These are phyloP conservation scores for Linderina pennispora DNA, from an alignment of 192 early-diverging fungal genomes.

Conservation along the genomic window DNA sequence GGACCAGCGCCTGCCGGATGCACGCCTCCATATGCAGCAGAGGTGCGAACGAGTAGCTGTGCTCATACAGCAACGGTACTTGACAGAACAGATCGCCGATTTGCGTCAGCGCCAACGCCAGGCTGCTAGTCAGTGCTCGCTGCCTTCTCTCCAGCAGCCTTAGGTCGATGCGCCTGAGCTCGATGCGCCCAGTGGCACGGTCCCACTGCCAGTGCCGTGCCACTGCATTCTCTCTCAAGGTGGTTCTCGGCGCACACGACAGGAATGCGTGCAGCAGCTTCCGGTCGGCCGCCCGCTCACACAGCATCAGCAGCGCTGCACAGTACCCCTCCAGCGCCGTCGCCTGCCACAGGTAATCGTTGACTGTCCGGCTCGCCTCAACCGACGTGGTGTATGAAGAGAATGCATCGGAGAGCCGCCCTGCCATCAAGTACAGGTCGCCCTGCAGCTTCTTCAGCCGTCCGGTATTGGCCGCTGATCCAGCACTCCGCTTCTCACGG, in stretches of 20 bases:
- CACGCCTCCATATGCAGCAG: conserved; percentile 42
- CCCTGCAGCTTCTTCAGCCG: conserved; percentile 45
- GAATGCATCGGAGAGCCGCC: conserved; percentile 36
- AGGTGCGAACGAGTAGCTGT: conserved; percentile 35
- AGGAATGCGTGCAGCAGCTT: conserved; percentile 5
- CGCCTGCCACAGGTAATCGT: conserved; percentile 45
- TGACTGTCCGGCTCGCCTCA: conserved; percentile 16
- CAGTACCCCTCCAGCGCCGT: conserved; percentile 45
- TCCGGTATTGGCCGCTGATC: conserved; percentile 3
- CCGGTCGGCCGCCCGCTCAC: conserved; percentile 17
- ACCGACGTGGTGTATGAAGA: conserved; percentile 27
- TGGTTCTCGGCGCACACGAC: background rate
- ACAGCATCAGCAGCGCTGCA: conserved; percentile 36
- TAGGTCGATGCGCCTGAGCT: background rate
- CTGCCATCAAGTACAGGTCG: conserved; percentile 40
- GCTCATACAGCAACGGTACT: conserved; percentile 34
- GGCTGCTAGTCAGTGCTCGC: background rate
- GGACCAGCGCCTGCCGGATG: conserved; percentile 34
- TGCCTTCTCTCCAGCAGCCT: background rate
- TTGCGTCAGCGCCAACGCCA: conserved; percentile 2
- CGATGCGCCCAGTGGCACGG: too few species aligned
- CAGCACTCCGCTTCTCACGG: background rate
- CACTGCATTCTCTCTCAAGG: conserved; percentile 1
- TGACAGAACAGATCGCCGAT: conserved; percentile 19
- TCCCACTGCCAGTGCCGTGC: too few species aligned